Evolutionary conservation across 1,284 basidiomycete species (phyloP), one percentile per base, ranked within the genome.

Genomic region (Apiotrichum gamsii): DNA sequence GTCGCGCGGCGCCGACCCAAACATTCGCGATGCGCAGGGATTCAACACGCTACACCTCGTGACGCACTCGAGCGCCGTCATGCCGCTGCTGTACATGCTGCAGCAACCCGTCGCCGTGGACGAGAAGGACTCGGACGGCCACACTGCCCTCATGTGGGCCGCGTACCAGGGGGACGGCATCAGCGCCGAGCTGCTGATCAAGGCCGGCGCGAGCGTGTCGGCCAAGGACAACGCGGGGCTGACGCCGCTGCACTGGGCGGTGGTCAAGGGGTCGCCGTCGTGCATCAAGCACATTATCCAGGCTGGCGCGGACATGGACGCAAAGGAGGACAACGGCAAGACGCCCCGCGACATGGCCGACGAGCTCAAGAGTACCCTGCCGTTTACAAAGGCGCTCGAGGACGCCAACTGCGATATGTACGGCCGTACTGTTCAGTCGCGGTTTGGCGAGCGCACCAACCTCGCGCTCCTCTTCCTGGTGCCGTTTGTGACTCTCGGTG

Each of bases 131-230:
- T 76, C 82, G 1, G 87, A 91, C 62, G 94, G 94, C 0, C 95
- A 98, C 65, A 97, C 94, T 0, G 80, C 89, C 0, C 78, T 99
- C 44, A 96, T 97, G 89, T 98, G 95, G 95, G 95, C 95, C 2
- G 90, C 91, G 4, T 98, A 97, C 73, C 95, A 98, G 69, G 72
- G 54, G 41, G 95, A 99, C 63, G 91, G 90, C 1, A 80, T 98
- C 19, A 91, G 87, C 0, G 90, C 98, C 3, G 90, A 96, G 54
- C 73, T 98, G 28, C 74, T 99, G 16, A 78, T 99, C 43, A 82
- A 84, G 47, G 88, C 94, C 58, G 90, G 90, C 8, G 90, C 93
- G 3, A 85, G 82, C 46, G 77, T 85, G 1, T 81, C 82, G 52
- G 73, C 83, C 5, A 78, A 78, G 32, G 95, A 98, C 66, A 83